Percentiles rank a stretch among this genome's conserved stretches.
phyloP scores from a whole-genome alignment of 306 rosid genomes.

The Pyrus pyrifolia region DNA sequence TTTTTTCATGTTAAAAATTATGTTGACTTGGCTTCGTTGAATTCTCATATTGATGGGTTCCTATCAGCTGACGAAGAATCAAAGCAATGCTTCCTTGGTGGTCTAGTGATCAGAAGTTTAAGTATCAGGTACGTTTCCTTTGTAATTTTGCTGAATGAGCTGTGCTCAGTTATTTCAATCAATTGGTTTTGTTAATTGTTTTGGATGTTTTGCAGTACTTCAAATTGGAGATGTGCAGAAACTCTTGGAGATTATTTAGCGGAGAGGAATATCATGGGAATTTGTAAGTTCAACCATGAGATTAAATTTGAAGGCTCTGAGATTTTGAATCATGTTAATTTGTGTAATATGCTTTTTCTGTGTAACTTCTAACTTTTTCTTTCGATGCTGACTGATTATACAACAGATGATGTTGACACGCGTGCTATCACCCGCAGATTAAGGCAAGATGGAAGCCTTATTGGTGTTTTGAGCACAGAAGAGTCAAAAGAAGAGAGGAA shows the following conservation, averaged over 20 bases:
- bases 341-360: neutral
- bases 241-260: constrained; percentile 66
- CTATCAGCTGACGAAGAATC: constrained; percentile 85
- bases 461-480: constrained; percentile 90
- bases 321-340: neutral
- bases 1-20: neutral
- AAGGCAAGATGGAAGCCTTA: constrained; percentile 90
- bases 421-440: constrained; percentile 89
- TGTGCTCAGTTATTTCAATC: neutral
- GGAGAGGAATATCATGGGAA: constrained; percentile 86
- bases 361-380: neutral
- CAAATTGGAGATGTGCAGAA: constrained; percentile 81
- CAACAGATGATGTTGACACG: constrained; percentile 88
- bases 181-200: constrained; percentile 9
- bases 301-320: neutral
- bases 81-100: constrained; percentile 69
- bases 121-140: constrained; percentile 54
- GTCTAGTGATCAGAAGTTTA: constrained; percentile 73
- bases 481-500: constrained; percentile 68
- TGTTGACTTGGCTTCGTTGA: constrained; percentile 3
- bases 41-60: constrained; percentile 1
- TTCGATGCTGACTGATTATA: constrained; percentile 18
- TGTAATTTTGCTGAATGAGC: constrained; percentile 2
- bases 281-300: constrained; percentile 51
- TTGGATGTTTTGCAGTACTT: constrained; percentile 49